These are phyloP conservation scores for Clavispora santaluciae DNA, from an alignment of 805 yeast species.

Conservation along the genomic window DNA sequence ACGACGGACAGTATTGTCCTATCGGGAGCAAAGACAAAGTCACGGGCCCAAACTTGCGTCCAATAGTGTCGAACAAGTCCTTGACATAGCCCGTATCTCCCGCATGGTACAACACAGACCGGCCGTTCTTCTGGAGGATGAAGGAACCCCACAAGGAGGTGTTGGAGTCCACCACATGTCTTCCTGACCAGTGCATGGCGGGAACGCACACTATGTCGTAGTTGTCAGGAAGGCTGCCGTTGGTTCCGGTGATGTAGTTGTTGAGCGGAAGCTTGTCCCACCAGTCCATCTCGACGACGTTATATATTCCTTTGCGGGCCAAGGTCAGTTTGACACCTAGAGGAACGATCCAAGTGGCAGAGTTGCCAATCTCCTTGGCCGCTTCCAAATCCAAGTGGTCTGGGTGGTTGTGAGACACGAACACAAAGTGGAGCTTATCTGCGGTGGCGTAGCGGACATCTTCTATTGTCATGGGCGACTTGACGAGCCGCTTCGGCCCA, in stretches of 20 bases:
- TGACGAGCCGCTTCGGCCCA: constrained; percentile 83
- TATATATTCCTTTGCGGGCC: constrained; percentile 52
- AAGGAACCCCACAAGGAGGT: constrained; percentile 86
- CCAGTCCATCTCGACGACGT: constrained; percentile 82
- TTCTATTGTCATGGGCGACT: constrained; percentile 62
- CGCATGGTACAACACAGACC: constrained; percentile 79
- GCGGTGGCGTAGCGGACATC: constrained; percentile 51
- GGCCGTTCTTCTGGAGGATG: constrained; percentile 57
- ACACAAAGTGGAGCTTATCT: constrained; percentile 55
- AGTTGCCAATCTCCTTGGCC: constrained; percentile 47
- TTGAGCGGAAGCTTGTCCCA: constrained; percentile 57
- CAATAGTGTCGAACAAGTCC: constrained; percentile 66
- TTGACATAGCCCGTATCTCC: constrained; percentile 92
- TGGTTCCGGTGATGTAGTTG: constrained; percentile 35
- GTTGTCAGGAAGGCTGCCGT: constrained; percentile 30
- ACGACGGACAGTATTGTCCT: constrained; percentile 91
- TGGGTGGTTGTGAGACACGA: constrained; percentile 93
- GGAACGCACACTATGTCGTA: constrained; percentile 88
- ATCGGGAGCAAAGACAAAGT: constrained; percentile 75
- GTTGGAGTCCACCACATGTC: constrained; percentile 76
- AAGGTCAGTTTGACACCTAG: constrained; percentile 63
- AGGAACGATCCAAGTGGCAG: constrained; percentile 82
- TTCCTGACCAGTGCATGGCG: constrained; percentile 96
- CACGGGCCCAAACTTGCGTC: constrained; percentile 53
- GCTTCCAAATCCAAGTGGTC: constrained; percentile 79